Percentiles rank a stretch among this genome's conserved stretches.
Conservation (phyloP, 2,329 filamentous ascomycete genomes). For the Diplodia mutila region DNA sequence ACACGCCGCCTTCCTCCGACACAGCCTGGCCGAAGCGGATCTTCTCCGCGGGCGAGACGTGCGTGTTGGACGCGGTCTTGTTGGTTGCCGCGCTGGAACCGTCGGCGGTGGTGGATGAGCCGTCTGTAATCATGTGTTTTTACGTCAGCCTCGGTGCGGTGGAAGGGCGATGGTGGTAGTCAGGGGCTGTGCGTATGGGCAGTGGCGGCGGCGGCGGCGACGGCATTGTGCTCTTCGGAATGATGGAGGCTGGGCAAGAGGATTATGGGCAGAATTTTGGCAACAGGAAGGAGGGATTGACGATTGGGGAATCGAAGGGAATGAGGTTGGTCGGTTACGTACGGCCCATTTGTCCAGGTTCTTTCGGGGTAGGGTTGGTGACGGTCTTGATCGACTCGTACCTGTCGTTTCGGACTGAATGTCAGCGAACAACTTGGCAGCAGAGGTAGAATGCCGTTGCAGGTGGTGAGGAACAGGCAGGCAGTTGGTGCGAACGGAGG, state of each 20-base stretch:
- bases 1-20: conserved; percentile 57
- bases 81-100: conserved; percentile 38
- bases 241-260: no score
- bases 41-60: conserved; percentile 51
- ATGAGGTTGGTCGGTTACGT: conserved; percentile 26
- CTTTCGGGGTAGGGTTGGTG: conserved; percentile 55
- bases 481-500: not conserved
- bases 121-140: conserved; percentile 7
- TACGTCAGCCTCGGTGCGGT: conserved; percentile 21
- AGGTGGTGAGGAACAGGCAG: not conserved
- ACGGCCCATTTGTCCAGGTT: conserved; percentile 62
- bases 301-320: not conserved
- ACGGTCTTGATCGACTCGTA: conserved; percentile 63
- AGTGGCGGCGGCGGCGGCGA: no score
- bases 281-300: not conserved
- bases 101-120: conserved; percentile 28
- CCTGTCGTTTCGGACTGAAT: conserved; percentile 37
- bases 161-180: no score
- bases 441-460: not conserved
- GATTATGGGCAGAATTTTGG: no score
- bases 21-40: conserved; percentile 61
- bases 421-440: not conserved
- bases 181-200: no score
- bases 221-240: no score
- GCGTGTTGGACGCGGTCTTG: conserved; percentile 46